Evolutionary conservation across 2,329 filamentous ascomycete genomes (phyloP).

Genomic region (Parafenestella ontariensis): DNA sequence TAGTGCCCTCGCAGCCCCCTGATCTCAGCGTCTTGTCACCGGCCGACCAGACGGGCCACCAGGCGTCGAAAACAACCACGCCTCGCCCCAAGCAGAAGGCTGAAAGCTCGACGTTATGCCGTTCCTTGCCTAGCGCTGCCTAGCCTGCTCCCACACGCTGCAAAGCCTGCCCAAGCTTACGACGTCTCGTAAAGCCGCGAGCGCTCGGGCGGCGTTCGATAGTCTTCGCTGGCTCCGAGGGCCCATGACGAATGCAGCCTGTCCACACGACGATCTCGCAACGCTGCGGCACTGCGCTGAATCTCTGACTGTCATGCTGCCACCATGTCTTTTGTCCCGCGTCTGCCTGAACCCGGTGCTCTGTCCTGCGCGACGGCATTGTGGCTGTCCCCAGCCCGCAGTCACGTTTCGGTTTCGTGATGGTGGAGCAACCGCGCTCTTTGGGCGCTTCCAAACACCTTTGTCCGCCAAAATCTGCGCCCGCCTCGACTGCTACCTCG

Average conservation of each 20-base stretch:
- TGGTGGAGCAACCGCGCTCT: slow-evolving; percentile 29
- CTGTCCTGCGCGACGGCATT: slow-evolving; percentile 26
- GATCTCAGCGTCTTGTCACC: slow-evolving; percentile 19
- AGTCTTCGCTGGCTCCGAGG: slow-evolving; percentile 38
- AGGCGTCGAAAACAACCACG: slow-evolving; percentile 29
- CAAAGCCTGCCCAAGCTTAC: slow-evolving; percentile 38
- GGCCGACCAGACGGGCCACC: slow-evolving; percentile 11
- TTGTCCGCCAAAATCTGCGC: slow-evolving; percentile 25
- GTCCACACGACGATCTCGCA: slow-evolving; percentile 41
- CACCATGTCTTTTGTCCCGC: slow-evolving; percentile 26
- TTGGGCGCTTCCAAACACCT: slow-evolving; percentile 24
- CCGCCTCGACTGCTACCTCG: slow-evolving; percentile 11
- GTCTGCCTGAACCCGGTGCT: slow-evolving; percentile 32
- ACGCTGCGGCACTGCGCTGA: slow-evolving; percentile 35
- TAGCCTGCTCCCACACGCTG: slow-evolving; percentile 12
- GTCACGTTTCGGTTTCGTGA: slow-evolving; percentile 46
- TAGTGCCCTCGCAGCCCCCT: slow-evolving; percentile 12
- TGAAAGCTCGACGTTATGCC: slow-evolving; percentile 28
- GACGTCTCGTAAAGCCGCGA: slow-evolving; percentile 37
- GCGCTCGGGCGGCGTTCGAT: slow-evolving; percentile 47
- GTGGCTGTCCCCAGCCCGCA: slow-evolving; percentile 23
- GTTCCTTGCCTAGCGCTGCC: slow-evolving; percentile 21
- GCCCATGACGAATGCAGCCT: slow-evolving; percentile 44
- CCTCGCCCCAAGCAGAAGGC: slow-evolving; percentile 38
- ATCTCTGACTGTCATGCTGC: slow-evolving; percentile 42